Conservation (phyloP, 179 eudicot species). For the Pouteria campechiana region DNA sequence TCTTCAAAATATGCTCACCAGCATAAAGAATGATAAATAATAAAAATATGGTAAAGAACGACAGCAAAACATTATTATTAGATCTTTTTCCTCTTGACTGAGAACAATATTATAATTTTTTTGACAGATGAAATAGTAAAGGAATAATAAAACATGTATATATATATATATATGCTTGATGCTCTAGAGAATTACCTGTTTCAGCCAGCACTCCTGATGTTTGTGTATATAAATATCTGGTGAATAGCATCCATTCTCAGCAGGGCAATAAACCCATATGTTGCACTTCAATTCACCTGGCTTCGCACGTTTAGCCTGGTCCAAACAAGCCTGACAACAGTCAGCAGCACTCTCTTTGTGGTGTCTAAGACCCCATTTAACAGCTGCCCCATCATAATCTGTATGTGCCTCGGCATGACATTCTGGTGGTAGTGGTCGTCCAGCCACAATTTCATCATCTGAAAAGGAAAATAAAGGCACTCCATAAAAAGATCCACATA, state of each 20-base stretch:
- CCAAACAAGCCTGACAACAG: constrained; percentile 89
- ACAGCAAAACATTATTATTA: too few relatives aligned
- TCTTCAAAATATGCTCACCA: too few relatives aligned
- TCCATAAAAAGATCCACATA: not conserved
- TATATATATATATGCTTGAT: too few relatives aligned
- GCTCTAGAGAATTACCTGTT: constrained; percentile 42
- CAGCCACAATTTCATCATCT: constrained; percentile 69
- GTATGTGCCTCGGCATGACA: constrained; percentile 74
- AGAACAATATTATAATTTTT: too few relatives aligned
- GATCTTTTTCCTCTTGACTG: too few relatives aligned
- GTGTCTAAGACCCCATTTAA: constrained; percentile 91
- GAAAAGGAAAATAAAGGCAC: too few relatives aligned
- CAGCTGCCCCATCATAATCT: constrained; percentile 82
- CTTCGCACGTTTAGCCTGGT: constrained; percentile 68
- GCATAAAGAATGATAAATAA: too few relatives aligned
- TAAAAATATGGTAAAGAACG: too few relatives aligned
- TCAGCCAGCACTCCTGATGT: constrained; percentile 90
- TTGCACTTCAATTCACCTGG: constrained; percentile 76
- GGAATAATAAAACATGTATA: too few relatives aligned
- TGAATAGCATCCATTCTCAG: constrained; percentile 76
- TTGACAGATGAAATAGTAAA: too few relatives aligned
- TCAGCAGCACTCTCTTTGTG: constrained; percentile 89
- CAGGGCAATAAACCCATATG: constrained; percentile 95
- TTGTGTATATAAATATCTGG: constrained; percentile 89
- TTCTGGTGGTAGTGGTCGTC: constrained; percentile 66